Base-by-base conservation (phyloP, 768 basidiomycete species). In the Crepidotus variabilis region DNA sequence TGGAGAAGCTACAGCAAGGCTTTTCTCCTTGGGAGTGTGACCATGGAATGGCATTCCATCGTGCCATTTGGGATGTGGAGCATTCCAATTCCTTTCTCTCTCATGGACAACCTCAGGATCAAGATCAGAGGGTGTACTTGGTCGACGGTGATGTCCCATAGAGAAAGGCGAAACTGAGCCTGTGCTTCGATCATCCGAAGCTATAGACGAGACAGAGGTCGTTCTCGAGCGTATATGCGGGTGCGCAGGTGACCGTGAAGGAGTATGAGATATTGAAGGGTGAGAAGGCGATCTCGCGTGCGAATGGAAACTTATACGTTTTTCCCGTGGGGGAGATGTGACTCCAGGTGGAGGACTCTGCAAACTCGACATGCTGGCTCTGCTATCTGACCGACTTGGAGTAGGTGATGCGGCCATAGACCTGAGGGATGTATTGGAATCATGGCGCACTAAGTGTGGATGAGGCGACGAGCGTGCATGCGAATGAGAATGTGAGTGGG, bases 61-160 rank as follows among this genome's bases (percentile, higher is more conserved):
- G 13, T 67, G 63, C 84, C 83, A 85, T 52, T 74, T 76, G 6
- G 81, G 84, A 21, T 73, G 77, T 20, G 80, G 81, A 6, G 84
- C 77, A 65, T 85, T 84, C 86, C 86, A 87, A 61, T 86, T 87
- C 51, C 83, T 74, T 65, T 86, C 86, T 43, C 83, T 75, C 57
- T 78, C 75, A 39, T 52, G 51, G 28, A 52, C 22, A 18, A 39
- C 22, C n/a, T 52, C 51, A 7, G 28, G 34, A 22, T n/a, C 14
- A 4, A 14, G 14, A 7, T 49, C 47, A 23, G 47, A 49, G 24
- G 21, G 24, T 22, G 20, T 21, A 14, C 47, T 21, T 14, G 20
- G 21, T 49, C 24, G 47, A 14, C 20, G 21, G 20, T 21, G 47
- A 28, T 21, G 24, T 14, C 21, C 28, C 28, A 28, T 49, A 13